Conservation (phyloP, 495 filamentous ascomycete species). For the Xylona heveae region DNA sequence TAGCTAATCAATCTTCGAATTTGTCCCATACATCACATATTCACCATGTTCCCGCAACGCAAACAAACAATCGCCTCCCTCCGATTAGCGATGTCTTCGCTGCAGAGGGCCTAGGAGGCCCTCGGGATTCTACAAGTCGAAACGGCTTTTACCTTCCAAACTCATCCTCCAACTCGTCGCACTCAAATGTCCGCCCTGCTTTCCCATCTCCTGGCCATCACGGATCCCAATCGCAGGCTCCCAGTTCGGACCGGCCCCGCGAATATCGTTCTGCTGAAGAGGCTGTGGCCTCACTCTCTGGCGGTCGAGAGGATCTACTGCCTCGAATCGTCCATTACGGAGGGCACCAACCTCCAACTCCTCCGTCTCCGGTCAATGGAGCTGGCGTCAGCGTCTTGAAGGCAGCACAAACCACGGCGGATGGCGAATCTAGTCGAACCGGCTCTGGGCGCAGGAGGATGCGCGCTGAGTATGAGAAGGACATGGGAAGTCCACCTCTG, state of each 20-base stretch:
- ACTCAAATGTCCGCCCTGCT: conserved; percentile 41
- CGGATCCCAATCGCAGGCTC: background rate
- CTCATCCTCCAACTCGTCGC: conserved; percentile 38
- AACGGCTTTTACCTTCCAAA: conserved; percentile 17
- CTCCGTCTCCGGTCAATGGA: conserved; percentile 51
- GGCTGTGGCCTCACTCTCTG: conserved; percentile 71
- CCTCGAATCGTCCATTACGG: conserved; percentile 91
- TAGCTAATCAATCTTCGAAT: conserved; percentile 68
- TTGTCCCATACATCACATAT: conserved; percentile 77
- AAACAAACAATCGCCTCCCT: conserved; percentile 82
- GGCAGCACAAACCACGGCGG: conserved; percentile 14
- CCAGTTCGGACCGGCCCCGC: conserved; percentile 28
- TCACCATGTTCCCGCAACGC: conserved; percentile 71
- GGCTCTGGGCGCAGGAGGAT: conserved; percentile 46
- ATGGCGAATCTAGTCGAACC: conserved; percentile 13
- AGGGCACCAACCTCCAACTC: conserved; percentile 75
- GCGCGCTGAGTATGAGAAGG: conserved; percentile 77
- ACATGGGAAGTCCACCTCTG: conserved; percentile 53
- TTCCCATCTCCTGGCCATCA: conserved; percentile 58
- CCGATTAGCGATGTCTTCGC: conserved; percentile 91
- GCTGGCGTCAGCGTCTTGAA: conserved; percentile 17
- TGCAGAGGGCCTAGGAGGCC: conserved; percentile 50
- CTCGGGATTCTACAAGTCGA: conserved; percentile 18
- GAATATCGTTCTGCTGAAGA: conserved; percentile 95
- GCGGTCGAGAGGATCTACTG: conserved; percentile 74